Evolutionary conservation across 2,329 filamentous ascomycete species (phyloP), one percentile per base, ranked within the genome.

Genomic region (Colletotrichum endophyticum): DNA sequence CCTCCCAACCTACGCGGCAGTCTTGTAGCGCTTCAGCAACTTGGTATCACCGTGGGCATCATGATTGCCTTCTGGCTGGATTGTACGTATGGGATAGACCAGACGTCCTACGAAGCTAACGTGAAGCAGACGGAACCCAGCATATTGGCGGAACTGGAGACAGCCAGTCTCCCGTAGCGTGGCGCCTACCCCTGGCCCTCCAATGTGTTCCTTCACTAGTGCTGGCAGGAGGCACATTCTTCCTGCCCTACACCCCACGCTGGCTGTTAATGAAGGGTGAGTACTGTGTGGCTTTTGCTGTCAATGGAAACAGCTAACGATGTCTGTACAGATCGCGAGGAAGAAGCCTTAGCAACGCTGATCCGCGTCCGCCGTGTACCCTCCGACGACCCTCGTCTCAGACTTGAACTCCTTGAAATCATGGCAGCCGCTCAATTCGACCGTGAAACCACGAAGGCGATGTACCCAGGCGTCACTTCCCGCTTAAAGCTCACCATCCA

Each of bases 191-290:
- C 0, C 85, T 90, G 64, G 87, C 84, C 2, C 77, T 90, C 22
- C 89, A 90, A 78, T 67, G 62, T 6, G 63, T 72, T 2, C 93
- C 91, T 82, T 88, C 91, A 4, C 78, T 92, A 15, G 85, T 93
- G 44, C 85, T 93, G 1, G 85, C 89, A 8, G 75, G 82, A 32
- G 91, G 91, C 44, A 89, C 93, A 81, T 77, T 91, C 70, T 86
- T 92, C 79, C 87, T 92, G 9, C 85, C 84, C 0, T 81, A 85
- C 57, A 84, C 84, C 2, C 84, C 84, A 4, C 81, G 84, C 3
- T 86, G 78, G 76, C 79, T 79, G 57, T 71, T 84, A 30, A 85
- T 86, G 82, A 79, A 72, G 25, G 80, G 70, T 34, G 5, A n/a
- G 7, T 34, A 3, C 19, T 7, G 22, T 28, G 5, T 28, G 25